Percentiles rank a stretch among this genome's conserved stretches.
These are phyloP conservation scores for Phytophthora boehmeriae DNA, from an alignment of 352 stramenopile genomes.

Conservation along the genomic window DNA sequence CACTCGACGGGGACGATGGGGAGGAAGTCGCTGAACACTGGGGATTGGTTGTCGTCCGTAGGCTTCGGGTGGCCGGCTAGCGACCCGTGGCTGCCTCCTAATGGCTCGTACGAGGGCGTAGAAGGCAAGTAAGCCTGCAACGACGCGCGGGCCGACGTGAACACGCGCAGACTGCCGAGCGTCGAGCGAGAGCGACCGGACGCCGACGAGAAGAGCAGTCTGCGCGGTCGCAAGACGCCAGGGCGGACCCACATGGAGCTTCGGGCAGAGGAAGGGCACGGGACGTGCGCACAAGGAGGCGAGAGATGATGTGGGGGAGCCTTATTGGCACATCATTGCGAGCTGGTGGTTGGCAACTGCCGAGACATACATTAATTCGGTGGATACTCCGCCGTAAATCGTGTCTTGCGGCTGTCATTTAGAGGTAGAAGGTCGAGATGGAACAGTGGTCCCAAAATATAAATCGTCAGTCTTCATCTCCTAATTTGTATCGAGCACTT, in stretches of 20 bases:
- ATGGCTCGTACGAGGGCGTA: constrained; percentile 13
- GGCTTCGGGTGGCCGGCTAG: constrained; percentile 9
- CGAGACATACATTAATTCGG: too few relatives aligned
- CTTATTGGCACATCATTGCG: constrained; percentile 14
- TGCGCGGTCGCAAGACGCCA: constrained; percentile 17
- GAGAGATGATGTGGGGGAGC: constrained; percentile 17
- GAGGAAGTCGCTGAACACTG: constrained; percentile 61
- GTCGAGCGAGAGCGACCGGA: constrained; percentile 25
- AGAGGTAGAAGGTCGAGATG: too few relatives aligned
- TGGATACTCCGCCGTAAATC: too few relatives aligned
- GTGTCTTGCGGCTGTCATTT: too few relatives aligned
- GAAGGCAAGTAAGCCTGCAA: constrained; percentile 22
- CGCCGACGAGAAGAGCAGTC: constrained; percentile 31
- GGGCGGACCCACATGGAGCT: constrained; percentile 30
- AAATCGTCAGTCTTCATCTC: too few relatives aligned
- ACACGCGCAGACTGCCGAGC: constrained; percentile 33
- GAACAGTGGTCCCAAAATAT: too few relatives aligned
- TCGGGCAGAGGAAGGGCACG: constrained; percentile 8
- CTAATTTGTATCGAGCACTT: too few relatives aligned
- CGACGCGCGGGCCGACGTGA: constrained; percentile 25
- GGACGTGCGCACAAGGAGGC: constrained; percentile 8
- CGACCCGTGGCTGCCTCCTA: constrained; percentile 9
- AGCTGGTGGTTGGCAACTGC: constrained; percentile 12
- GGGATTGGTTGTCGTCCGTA: constrained; percentile 16
- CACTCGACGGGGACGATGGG: constrained; percentile 79